Evolutionary conservation across 768 basidiomycete species (phyloP).

Genomic region (Saitozyma podzolica): DNA sequence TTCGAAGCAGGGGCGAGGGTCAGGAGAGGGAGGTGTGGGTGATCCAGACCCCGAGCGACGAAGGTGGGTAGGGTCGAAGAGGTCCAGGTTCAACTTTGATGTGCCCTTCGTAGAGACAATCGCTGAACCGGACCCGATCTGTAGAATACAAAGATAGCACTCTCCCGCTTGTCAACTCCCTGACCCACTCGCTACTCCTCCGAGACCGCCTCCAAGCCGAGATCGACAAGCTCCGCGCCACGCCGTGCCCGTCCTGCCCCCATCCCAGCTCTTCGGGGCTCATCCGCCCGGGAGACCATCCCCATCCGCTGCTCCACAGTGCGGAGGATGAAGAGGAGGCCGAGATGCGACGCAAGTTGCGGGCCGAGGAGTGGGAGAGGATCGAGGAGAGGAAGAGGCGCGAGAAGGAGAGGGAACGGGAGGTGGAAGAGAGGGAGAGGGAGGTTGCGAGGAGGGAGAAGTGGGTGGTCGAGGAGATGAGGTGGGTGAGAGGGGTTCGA

Average conservation of each 20-base stretch:
- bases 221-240: slow-evolving; percentile 10
- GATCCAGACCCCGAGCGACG: slow-evolving; percentile 17
- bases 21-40: slow-evolving; percentile 42
- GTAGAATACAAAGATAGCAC: slow-evolving; percentile 2
- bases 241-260: background rate
- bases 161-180: slow-evolving; percentile 19
- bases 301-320: background rate
- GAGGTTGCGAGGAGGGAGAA: slow-evolving; percentile 39
- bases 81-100: background rate
- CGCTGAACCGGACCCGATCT: no score
- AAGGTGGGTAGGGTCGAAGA: slow-evolving; percentile 9
- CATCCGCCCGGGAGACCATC: background rate
- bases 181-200: slow-evolving; percentile 42
- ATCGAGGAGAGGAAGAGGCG: slow-evolving; percentile 26
- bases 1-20: slow-evolving; percentile 22
- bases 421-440: slow-evolving; percentile 40
- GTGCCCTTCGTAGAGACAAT: background rate
- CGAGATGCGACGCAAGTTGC: background rate
- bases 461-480: slow-evolving; percentile 47
- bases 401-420: slow-evolving; percentile 29
- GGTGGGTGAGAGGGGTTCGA: slow-evolving; percentile 16
- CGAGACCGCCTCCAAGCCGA: slow-evolving; percentile 34
- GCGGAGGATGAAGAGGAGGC: slow-evolving; percentile 1
- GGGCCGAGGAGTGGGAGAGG: slow-evolving; percentile 29
- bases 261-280: background rate